Conservation (phyloP, 768 basidiomycete genomes). For the Xerocomellus chrysenteron region DNA sequence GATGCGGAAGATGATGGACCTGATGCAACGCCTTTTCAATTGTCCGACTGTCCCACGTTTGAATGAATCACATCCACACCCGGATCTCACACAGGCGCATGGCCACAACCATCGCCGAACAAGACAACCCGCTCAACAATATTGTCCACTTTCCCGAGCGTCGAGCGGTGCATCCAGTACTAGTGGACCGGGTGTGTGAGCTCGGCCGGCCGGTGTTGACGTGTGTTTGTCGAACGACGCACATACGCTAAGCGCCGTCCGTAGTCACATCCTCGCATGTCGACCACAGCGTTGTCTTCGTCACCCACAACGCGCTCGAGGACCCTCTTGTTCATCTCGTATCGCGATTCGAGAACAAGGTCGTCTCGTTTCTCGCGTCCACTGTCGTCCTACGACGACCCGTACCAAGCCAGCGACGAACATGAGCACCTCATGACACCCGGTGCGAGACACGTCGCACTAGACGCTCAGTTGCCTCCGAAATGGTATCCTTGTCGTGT, state of each 20-base stretch:
- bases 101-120: not conserved
- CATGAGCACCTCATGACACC: slow-evolving; percentile 61
- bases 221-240: slow-evolving; percentile 20
- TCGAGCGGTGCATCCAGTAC: too few relatives aligned
- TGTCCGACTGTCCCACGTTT: slow-evolving; percentile 5
- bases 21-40: slow-evolving; percentile 1
- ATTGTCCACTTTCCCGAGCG: not conserved
- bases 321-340: slow-evolving; percentile 91
- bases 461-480: slow-evolving; percentile 71
- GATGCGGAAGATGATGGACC: slow-evolving; percentile 9
- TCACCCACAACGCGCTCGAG: slow-evolving; percentile 73
- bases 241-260: slow-evolving; percentile 16
- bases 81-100: not conserved
- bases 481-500: slow-evolving; percentile 59
- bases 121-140: not conserved
- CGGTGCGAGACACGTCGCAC: slow-evolving; percentile 43
- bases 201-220: slow-evolving; percentile 19
- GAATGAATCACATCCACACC: not conserved
- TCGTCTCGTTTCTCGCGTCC: slow-evolving; percentile 42
- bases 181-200: too few relatives aligned
- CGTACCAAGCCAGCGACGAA: slow-evolving; percentile 50
- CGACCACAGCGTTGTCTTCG: slow-evolving; percentile 31
- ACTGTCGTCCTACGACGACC: slow-evolving; percentile 46
- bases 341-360: slow-evolving; percentile 71
- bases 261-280: slow-evolving; percentile 28